Base-by-base conservation (phyloP, 116 monocot genomes). In the Iris pallida region DNA sequence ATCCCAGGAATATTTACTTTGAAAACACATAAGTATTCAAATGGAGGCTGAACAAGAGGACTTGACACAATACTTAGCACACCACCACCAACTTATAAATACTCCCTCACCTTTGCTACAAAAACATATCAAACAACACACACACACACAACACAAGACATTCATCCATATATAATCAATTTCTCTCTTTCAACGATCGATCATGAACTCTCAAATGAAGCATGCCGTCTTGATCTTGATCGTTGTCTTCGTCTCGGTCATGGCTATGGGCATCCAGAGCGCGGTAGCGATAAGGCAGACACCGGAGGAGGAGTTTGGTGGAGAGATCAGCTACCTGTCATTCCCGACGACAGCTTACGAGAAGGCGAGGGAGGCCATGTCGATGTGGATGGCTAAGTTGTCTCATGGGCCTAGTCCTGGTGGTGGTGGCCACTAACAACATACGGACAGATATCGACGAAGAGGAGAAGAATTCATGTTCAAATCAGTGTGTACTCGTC, bases 331-430 rank as follows among this genome's bases (percentile, higher is more conserved):
- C 42, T 59, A 48, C 19, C 41, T 60, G 42, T 30, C 12, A 13
- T 4, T 18, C 13, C 30, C 18, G 16, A 4, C 10, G 16, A 46
- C 5, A 5, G 66, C 51, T 40, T 72, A 72, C 47, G 72, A 72
- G 52, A 78, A 30, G 44, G 45, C 72, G 12, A 57, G 45, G 17
- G 66, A 16, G 20, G 18, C 51, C 1, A 45, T 77, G 42, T 52
- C 71, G 54, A 55, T 66, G 19, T 78, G 63, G 78, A 72, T 72
- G 59, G 78, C 72, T 11, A 65, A 72, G 49, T 43, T 72, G 47
- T 72, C 78, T 9, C 57, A 65, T 1, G 78, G 78, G 45, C 72
- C 71, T 10, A 78, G 78, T 43, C 46, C 64, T 4, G 66, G 66
- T 42, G 78, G 78, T 7, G 59, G 59, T 4, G 78, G 78, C 5